phyloP scores from a whole-genome alignment of 441 rosid genomes.

The Raphanus hybrid region DNA sequence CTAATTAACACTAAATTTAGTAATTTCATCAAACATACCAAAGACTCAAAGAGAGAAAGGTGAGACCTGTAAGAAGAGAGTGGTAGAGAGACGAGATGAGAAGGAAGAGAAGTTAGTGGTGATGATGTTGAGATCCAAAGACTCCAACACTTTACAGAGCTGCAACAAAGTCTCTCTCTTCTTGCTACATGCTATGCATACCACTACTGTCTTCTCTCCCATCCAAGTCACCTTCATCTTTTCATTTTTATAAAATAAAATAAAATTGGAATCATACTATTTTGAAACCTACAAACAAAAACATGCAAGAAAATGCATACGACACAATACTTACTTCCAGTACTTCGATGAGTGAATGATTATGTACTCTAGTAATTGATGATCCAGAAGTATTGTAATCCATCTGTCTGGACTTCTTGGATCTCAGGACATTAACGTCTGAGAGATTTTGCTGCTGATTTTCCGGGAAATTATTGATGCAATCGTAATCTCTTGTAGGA shows the following conservation, averaged over 20 bases:
- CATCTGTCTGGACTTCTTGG: constrained; percentile 62
- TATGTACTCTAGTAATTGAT: constrained; percentile 22
- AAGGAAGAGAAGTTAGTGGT: constrained; percentile 73
- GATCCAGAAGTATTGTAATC: constrained; percentile 46
- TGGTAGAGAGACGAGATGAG: constrained; percentile 73
- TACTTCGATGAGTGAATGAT: constrained; percentile 59
- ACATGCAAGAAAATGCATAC: background rate
- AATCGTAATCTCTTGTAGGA: constrained; percentile 37
- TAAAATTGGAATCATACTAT: background rate
- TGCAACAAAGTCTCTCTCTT: constrained; percentile 84
- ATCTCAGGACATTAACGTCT: constrained; percentile 41
- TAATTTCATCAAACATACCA: background rate
- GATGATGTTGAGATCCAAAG: constrained; percentile 75
- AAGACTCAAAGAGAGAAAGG: background rate
- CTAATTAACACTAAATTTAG: background rate
- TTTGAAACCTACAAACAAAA: background rate
- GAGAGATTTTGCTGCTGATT: constrained; percentile 27
- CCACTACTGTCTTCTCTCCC: constrained; percentile 74
- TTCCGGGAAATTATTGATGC: constrained; percentile 48
- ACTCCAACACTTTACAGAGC: constrained; percentile 81
- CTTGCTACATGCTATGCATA: constrained; percentile 82
- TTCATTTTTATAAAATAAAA: background rate
- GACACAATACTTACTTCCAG: constrained; percentile 58
- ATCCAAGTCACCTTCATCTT: constrained; percentile 69
- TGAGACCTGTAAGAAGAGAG: constrained; percentile 69